Percentiles rank a stretch among this genome's conserved stretches.
These are phyloP conservation scores for Cucumis sativus DNA, from an alignment of 306 rosid species.

Conservation along the genomic window DNA sequence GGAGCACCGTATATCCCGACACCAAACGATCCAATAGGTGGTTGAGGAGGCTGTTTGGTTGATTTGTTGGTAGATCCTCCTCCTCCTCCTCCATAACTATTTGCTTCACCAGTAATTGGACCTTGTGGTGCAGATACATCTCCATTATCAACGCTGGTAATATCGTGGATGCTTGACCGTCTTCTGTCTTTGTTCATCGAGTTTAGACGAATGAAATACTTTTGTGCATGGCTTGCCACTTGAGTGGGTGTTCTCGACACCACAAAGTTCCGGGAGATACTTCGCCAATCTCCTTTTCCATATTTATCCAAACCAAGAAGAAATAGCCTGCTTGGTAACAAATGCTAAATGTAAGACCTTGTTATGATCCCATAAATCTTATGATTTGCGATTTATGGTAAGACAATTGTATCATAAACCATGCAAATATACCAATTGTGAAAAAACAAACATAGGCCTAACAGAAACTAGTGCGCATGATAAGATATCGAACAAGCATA, in stretches of 20 bases:
- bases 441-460: background rate
- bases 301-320: slow-evolving; percentile 85
- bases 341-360: background rate
- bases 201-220: slow-evolving; percentile 81
- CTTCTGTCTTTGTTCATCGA: slow-evolving; percentile 92
- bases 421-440: background rate
- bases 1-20: slow-evolving; percentile 59
- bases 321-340: slow-evolving; percentile 45
- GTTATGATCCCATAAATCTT: background rate
- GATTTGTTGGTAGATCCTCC: slow-evolving; percentile 35
- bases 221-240: slow-evolving; percentile 94
- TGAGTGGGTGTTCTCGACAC: slow-evolving; percentile 91
- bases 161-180: slow-evolving; percentile 87
- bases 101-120: slow-evolving; percentile 74
- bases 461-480: background rate
- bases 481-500: too few species aligned
- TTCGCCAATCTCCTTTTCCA: slow-evolving; percentile 94
- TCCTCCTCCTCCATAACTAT: slow-evolving; percentile 28
- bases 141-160: slow-evolving; percentile 66
- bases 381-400: background rate
- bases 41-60: slow-evolving; percentile 35
- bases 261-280: slow-evolving; percentile 78
- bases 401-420: background rate
- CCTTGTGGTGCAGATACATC: slow-evolving; percentile 58
- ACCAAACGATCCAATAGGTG: slow-evolving; percentile 30